These are phyloP conservation scores for Dactylonectria macrodidyma DNA, from an alignment of 2,329 filamentous ascomycete species.

Conservation along the genomic window DNA sequence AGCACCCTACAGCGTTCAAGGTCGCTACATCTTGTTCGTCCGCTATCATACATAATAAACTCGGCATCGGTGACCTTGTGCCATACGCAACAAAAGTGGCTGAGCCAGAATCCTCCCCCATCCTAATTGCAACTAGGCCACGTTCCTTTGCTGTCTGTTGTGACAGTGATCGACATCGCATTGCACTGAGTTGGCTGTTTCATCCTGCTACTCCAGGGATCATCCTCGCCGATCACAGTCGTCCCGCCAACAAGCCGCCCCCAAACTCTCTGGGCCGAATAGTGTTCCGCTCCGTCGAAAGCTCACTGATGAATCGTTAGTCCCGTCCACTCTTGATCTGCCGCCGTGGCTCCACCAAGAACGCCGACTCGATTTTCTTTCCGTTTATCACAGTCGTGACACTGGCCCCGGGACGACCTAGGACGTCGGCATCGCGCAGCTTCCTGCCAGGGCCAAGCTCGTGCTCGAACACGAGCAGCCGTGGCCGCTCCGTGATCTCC, in stretches of 20 bases:
- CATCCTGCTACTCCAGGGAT: constrained; percentile 15
- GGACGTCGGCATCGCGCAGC: constrained; percentile 38
- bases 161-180: constrained; percentile 2
- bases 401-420: constrained; percentile 32
- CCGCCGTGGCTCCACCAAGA: constrained; percentile 31
- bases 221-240: constrained; percentile 20
- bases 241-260: constrained; percentile 18
- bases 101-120: constrained; percentile 17
- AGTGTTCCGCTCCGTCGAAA: not conserved
- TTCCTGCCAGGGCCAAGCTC: constrained; percentile 10
- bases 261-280: constrained; percentile 7
- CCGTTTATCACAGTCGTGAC: constrained; percentile 32
- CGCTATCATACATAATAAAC: not conserved
- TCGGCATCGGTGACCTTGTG: not conserved
- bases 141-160: not conserved
- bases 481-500: constrained; percentile 31
- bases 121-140: constrained; percentile 12
- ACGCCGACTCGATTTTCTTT: constrained; percentile 7
- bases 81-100: constrained; percentile 16
- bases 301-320: not conserved
- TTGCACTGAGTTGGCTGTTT: constrained; percentile 25
- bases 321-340: not conserved
- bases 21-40: not conserved
- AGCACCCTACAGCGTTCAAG: not conserved
- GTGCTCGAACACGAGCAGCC: constrained; percentile 37